These are phyloP conservation scores for Paramecium bursaria DNA, from an alignment of 73 alveolate genomes.

Conservation along the genomic window DNA sequence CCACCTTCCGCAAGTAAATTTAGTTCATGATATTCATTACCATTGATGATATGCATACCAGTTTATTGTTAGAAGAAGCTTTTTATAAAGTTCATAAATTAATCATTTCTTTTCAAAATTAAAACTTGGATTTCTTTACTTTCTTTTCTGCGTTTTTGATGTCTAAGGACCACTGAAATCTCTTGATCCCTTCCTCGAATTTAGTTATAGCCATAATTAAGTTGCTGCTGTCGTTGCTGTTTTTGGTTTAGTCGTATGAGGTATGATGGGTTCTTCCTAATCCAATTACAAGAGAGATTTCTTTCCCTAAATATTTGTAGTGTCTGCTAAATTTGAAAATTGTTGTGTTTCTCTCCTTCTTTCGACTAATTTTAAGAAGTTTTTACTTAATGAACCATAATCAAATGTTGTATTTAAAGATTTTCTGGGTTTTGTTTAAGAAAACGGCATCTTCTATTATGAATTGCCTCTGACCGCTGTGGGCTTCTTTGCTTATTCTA, in stretches of 20 bases:
- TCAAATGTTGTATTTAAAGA: background rate
- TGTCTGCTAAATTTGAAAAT: background rate
- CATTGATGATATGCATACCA: conserved; percentile 15
- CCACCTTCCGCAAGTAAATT: conserved; percentile 63
- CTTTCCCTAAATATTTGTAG: background rate
- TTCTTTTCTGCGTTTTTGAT: background rate
- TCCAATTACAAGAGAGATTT: conserved; percentile 24
- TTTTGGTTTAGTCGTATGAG: background rate
- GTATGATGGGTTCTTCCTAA: conserved; percentile 19
- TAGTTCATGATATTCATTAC: conserved; percentile 54
- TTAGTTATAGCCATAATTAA: conserved; percentile 34
- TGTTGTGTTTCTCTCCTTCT: conserved; percentile 8
- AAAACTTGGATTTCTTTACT: background rate
- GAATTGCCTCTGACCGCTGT: conserved; percentile 58
- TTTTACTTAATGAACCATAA: background rate
- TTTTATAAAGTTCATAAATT: background rate
- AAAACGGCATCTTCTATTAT: conserved; percentile 8
- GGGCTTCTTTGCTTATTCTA: too few relatives aligned
- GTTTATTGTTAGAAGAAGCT: conserved; percentile 11
- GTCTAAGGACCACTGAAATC: conserved; percentile 8
- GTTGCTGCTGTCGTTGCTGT: background rate
- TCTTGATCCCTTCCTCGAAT: conserved; percentile 28
- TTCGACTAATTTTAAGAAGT: background rate
- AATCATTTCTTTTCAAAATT: background rate
- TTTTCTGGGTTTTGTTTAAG: conserved; percentile 6